Evolutionary conservation across 192 early-diverging fungal genomes (phyloP).

Genomic region (Backusella liffmaniae): DNA sequence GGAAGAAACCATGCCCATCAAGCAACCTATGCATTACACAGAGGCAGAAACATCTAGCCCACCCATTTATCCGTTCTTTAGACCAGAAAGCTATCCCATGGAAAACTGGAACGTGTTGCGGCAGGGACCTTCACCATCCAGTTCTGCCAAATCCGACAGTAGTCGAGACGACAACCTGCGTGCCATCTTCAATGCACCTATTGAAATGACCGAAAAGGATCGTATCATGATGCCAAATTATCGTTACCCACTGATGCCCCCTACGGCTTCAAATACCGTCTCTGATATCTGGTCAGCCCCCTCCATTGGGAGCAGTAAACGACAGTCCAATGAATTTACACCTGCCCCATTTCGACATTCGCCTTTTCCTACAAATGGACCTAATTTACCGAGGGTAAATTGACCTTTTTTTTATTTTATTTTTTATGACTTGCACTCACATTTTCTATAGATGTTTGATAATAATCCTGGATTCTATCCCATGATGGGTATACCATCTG

Average conservation of each 20-base stretch:
- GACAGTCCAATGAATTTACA: not conserved
- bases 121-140: not conserved
- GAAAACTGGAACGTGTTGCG: not conserved
- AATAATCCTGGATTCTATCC: slow-evolving; percentile 9
- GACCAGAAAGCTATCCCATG: not conserved
- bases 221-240: slow-evolving; percentile 5
- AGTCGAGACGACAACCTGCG: not conserved
- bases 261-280: not conserved
- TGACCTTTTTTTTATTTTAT: not conserved
- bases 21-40: not conserved
- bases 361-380: not conserved
- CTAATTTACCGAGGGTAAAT: slow-evolving; percentile 2
- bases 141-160: not conserved
- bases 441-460: slow-evolving; percentile 1
- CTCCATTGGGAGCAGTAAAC: not conserved
- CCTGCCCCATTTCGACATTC: not conserved
- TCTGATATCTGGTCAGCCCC: slow-evolving; percentile 13
- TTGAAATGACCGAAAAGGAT: not conserved
- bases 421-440: not conserved
- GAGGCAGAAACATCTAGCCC: not conserved
- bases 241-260: slow-evolving; percentile 4
- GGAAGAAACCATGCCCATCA: not conserved
- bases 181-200: slow-evolving; percentile 6
- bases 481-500: not conserved
- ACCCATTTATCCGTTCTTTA: not conserved